Conservation (phyloP, 768 basidiomycete species). For the Russula virescens region DNA sequence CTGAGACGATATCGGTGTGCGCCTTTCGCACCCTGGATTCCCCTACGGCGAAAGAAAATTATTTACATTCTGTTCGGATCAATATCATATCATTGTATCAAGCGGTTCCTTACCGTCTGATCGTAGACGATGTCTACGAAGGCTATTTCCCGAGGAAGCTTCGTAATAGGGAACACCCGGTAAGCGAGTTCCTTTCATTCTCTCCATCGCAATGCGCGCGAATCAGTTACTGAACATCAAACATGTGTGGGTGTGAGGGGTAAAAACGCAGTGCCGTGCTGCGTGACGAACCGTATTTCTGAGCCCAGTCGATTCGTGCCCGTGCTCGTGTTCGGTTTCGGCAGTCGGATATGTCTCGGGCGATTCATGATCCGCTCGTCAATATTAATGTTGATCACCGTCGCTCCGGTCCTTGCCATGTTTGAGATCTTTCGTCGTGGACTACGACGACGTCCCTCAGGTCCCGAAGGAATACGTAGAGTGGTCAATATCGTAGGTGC, state of each 20-base stretch:
- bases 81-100: too few relatives aligned
- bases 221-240: background rate
- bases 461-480: too few relatives aligned
- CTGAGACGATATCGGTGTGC: too few relatives aligned
- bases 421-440: constrained; percentile 8
- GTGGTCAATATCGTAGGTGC: too few relatives aligned
- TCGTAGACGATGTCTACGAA: constrained; percentile 26
- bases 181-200: background rate
- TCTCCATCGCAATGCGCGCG: too few relatives aligned
- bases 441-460: background rate
- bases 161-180: constrained; percentile 26
- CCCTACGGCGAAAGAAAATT: background rate
- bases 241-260: background rate
- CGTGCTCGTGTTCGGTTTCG: constrained; percentile 19
- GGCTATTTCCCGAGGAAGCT: constrained; percentile 30
- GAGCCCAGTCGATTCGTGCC: constrained; percentile 4
- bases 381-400: constrained; percentile 16
- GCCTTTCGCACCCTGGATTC: background rate
- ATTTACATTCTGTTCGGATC: background rate
- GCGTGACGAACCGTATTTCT: too few relatives aligned
- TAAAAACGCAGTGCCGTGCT: constrained; percentile 17
- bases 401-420: constrained; percentile 10
- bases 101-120: constrained; percentile 27
- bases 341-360: constrained; percentile 20
- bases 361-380: constrained; percentile 18